A percentile compares a stretch with the other conserved stretches of the same genome.
Evolutionary conservation across 768 basidiomycete genomes (phyloP).

Genomic region (Pulveroboletus ravenelii): DNA sequence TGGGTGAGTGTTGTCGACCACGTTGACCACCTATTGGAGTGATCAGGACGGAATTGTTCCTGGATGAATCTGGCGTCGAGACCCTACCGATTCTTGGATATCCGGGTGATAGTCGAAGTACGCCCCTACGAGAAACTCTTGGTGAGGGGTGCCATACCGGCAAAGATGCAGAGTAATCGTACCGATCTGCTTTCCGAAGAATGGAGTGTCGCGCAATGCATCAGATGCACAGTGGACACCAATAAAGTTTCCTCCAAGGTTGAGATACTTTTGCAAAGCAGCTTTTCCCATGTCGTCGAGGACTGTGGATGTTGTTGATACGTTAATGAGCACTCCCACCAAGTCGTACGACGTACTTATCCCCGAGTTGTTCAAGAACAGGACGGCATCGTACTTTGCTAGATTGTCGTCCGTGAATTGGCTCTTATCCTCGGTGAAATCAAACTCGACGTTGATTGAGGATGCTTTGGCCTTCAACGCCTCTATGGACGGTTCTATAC

Average conservation of each 20-base stretch:
- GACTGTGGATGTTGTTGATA: constrained; percentile 31
- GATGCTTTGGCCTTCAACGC: constrained; percentile 44
- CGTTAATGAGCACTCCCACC: not conserved
- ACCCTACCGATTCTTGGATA: constrained; percentile 58
- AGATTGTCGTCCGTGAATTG: constrained; percentile 55
- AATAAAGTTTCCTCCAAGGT: constrained; percentile 66
- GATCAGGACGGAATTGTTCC: not conserved
- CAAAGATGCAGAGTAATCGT: not conserved
- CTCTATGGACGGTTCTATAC: constrained; percentile 65
- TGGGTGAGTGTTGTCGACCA: constrained; percentile 55
- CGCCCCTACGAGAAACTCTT: constrained; percentile 38
- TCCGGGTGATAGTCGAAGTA: constrained; percentile 69
- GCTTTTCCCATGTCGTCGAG: constrained; percentile 54
- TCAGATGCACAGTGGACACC: constrained; percentile 66
- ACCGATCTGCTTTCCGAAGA: constrained; percentile 58
- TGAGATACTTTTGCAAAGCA: constrained; percentile 61
- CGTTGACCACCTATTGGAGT: constrained; percentile 47
- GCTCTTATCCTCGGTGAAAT: constrained; percentile 57
- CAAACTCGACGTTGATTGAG: constrained; percentile 51
- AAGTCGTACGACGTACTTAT: constrained; percentile 45
- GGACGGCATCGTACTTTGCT: constrained; percentile 53
- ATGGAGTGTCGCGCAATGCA: constrained; percentile 51
- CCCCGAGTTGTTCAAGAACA: constrained; percentile 68
- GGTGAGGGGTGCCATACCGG: not conserved
- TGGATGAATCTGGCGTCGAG: not conserved